phyloP scores from a whole-genome alignment of 2,329 filamentous ascomycete genomes.

The Pseudogymnoascus pannorum region DNA sequence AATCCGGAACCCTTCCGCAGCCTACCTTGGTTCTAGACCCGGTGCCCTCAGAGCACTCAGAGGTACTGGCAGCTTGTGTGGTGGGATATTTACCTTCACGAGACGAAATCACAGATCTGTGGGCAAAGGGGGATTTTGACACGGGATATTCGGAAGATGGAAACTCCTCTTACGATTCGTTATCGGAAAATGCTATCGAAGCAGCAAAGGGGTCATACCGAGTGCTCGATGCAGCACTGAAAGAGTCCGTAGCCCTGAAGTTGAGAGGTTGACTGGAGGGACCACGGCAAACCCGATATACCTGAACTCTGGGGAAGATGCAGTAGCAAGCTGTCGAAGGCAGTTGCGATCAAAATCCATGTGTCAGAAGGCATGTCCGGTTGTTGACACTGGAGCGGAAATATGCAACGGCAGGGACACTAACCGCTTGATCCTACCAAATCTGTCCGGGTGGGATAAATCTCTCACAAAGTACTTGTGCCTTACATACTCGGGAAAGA shows the following conservation, averaged over 20 bases:
- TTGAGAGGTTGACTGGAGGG: neutral
- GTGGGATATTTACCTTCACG: conserved; percentile 80
- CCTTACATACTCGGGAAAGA: neutral
- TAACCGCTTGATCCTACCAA: neutral
- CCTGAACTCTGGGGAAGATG: neutral
- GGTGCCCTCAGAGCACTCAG: conserved; percentile 69
- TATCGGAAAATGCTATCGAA: conserved; percentile 57
- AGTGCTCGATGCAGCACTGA: conserved; percentile 54
- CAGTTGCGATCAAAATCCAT: conserved; percentile 3
- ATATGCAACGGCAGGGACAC: neutral
- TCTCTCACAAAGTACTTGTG: neutral
- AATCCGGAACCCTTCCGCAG: conserved; percentile 19
- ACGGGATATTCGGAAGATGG: conserved; percentile 34
- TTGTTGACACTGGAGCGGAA: neutral
- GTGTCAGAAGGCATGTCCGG: conserved; percentile 5
- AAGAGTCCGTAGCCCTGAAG: conserved; percentile 43
- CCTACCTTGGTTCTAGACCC: conserved; percentile 67
- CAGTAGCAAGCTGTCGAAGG: neutral
- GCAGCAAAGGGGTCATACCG: conserved; percentile 51
- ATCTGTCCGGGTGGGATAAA: neutral
- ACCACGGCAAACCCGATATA: neutral
- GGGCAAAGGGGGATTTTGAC: conserved; percentile 71
- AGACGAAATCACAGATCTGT: conserved; percentile 90
- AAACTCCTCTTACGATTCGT: conserved; percentile 39
- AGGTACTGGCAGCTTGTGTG: conserved; percentile 75